Evolutionary conservation across 2,329 filamentous ascomycete genomes (phyloP), one percentile per base, ranked within the genome.

Genomic region (Erysiphe pulchra): DNA sequence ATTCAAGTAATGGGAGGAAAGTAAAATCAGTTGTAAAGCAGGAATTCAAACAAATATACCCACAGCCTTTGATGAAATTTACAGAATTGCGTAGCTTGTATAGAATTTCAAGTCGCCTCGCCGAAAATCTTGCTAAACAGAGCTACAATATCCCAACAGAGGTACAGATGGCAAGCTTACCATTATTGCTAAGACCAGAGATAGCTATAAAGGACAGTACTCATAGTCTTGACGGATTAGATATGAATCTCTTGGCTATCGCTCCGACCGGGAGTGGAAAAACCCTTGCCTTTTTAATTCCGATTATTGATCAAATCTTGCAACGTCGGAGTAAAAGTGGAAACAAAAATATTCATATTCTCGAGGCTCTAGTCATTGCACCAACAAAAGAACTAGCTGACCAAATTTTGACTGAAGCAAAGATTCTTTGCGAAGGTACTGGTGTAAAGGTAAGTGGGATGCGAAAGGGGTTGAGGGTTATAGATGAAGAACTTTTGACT

Each of bases 261-360:
- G 90, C 90, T 2, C 90, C 90, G 1, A 98, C 90, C 0, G 90
- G 90, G 20, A 95, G 87, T 59, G 90, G 90, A 40, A 98, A 98
- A 66, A 98, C 90, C 0, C 66, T 98, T 50, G 84, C 85, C 16
- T 98, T 94, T 56, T 62, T 95, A 54, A 80, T 98, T 38, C 86
- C 87, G 0, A 70, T 85, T 2, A 75, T 98, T 53, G 79, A 92
- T 56, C 70, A 73, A 41, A 75, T 92, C 38, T 65, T 82, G 52
- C 66, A 69, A 49, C 63, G 70, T 45, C 66, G 36, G 62, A 67
- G 52, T 59, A 57, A 33, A 45, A 53, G 41, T 42, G 52, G 44
- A 53, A 47, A 53, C 56, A 58, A 40, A 56, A 69, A 57, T 46
- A 60, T 65, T 4, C 69, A 73, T 50, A 61, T 67, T 11, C 63